Evolutionary conservation across 1,139 yeast genomes (phyloP).

Genomic region (Yamadazyma dendronema): DNA sequence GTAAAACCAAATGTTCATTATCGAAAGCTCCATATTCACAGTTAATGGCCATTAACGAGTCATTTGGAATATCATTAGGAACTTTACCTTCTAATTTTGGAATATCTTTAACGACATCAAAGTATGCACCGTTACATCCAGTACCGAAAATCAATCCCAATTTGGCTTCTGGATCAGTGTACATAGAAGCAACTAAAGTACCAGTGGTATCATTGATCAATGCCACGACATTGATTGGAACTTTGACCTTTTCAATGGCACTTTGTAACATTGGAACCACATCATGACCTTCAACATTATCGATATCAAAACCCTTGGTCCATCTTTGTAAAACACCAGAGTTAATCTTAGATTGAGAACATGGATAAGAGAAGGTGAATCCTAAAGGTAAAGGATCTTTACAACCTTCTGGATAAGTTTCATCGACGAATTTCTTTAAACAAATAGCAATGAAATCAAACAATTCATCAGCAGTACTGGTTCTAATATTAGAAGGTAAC

Average conservation of each 20-base stretch:
- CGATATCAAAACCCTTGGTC: constrained; percentile 97
- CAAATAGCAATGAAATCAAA: constrained; percentile 87
- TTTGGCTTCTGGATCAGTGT: constrained; percentile 82
- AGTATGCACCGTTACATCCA: constrained; percentile 97
- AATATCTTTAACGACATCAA: constrained; percentile 69
- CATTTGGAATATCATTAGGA: constrained; percentile 58
- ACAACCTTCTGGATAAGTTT: constrained; percentile 64
- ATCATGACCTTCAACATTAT: constrained; percentile 90
- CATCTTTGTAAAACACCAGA: constrained; percentile 89
- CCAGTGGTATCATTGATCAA: constrained; percentile 97
- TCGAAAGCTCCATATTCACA: constrained; percentile 99
- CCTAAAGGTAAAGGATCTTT: constrained; percentile 67
- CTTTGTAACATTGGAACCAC: constrained; percentile 88
- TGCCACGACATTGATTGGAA: constrained; percentile 87
- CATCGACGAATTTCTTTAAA: constrained; percentile 59
- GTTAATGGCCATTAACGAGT: constrained; percentile 89
- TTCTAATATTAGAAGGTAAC: constrained; percentile 73
- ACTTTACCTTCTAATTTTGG: constrained; percentile 80
- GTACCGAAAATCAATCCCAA: constrained; percentile 98
- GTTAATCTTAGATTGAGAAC: constrained; percentile 79
- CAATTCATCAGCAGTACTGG: constrained; percentile 72
- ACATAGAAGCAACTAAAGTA: constrained; percentile 92
- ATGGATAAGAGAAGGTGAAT: constrained; percentile 94
- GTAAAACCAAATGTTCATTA: constrained; percentile 79
- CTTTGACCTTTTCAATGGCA: constrained; percentile 59